Base-by-base conservation (phyloP, 164 flowering plant genomes). In the Macadamia integrifolia region DNA sequence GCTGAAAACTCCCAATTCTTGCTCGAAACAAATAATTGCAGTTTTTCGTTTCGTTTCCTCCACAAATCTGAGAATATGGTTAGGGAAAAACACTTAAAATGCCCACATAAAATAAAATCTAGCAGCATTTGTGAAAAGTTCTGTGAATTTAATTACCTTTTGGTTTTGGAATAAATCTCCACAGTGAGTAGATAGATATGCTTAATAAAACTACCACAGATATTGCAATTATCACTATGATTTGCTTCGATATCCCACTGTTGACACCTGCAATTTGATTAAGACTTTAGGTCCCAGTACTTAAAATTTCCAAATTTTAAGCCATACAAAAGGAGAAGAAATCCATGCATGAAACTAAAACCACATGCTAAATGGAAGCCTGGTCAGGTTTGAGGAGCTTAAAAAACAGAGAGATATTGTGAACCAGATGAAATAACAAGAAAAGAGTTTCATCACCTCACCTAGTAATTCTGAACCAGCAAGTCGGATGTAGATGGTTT, bases 391-490 rank as follows among this genome's bases (percentile, higher is more conserved):
- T 43, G 7, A 11, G 15, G 15, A 67, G 1, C 8, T 30, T 2
- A 12, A 6, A 61, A 1, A 50, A 44, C 6, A 23, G 23, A 23
- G 23, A 23, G 23, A 43, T 9, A 43, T 43, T 43, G 7, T 9
- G 9, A 43, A 43, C 48, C 9, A 43, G 48, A 43, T 43, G 9
- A 43, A 5, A 6, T 23, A 23, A 23, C 23, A 23, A 23, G 23
- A 23, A 23, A 23, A 23, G 23, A 23, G 23, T 23, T 23, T 23
- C 23, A 23, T 23, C 23, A 64, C 17, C 67, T 76, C 74, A 84
- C 87, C 88, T 61, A 87, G 69, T 56, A 23, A 23, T 23, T 84
- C 92, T 44, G 90, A 84, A 49, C 44, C 64, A 9, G 75, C 76
- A 18, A 85, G 72, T 5, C 60, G 60, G 68, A 66, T 35, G 44